Percentiles rank a stretch among this genome's conserved stretches.
These are phyloP conservation scores for Peronospora belbahrii DNA, from an alignment of 352 stramenopile species.

Conservation along the genomic window DNA sequence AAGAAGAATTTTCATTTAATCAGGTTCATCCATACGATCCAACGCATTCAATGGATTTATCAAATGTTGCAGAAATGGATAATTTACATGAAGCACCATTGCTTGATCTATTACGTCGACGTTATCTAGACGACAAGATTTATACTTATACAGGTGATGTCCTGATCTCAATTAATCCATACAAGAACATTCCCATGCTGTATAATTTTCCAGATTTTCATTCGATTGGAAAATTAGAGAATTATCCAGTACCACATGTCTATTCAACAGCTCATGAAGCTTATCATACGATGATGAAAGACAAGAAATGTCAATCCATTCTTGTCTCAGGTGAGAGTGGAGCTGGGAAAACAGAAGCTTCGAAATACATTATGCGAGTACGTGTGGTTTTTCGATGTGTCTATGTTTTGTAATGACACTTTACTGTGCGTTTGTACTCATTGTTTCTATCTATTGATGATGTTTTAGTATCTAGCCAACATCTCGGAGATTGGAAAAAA, in stretches of 20 bases:
- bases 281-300: slow-evolving; percentile 70
- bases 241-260: slow-evolving; percentile 79
- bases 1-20: slow-evolving; percentile 72
- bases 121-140: slow-evolving; percentile 89
- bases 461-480: slow-evolving; percentile 79
- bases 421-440: not conserved
- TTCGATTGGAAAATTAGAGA: slow-evolving; percentile 79
- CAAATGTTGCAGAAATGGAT: slow-evolving; percentile 91
- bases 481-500: slow-evolving; percentile 86
- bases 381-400: too few species aligned
- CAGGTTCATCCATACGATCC: slow-evolving; percentile 89
- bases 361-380: slow-evolving; percentile 90
- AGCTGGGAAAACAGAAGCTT: slow-evolving; percentile 84
- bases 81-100: slow-evolving; percentile 89
- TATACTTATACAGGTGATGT: slow-evolving; percentile 95
- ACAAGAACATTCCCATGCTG: slow-evolving; percentile 91
- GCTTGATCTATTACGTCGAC: slow-evolving; percentile 78
- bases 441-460: slow-evolving; percentile 1
- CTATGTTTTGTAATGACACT: not conserved
- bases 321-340: slow-evolving; percentile 83
- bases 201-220: slow-evolving; percentile 89
- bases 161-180: slow-evolving; percentile 94
- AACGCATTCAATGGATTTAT: slow-evolving; percentile 80
- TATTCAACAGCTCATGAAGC: slow-evolving; percentile 80
- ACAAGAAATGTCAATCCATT: slow-evolving; percentile 82